These are phyloP conservation scores for Xylariaceae sp. DNA, from an alignment of 2,329 filamentous ascomycete genomes.

Conservation along the genomic window DNA sequence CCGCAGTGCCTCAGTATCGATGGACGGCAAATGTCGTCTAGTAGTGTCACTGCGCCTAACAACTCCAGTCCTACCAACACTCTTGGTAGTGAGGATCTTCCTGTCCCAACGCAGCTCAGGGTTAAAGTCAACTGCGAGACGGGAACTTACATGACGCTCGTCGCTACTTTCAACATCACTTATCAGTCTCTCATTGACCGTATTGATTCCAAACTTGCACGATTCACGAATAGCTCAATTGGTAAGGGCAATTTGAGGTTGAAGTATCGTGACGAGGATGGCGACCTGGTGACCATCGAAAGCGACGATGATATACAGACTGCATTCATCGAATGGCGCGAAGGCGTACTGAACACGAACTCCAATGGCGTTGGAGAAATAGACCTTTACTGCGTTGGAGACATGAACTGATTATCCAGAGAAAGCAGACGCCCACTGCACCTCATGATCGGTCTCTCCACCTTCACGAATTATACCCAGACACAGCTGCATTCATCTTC, in stretches of 20 bases:
- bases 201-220: slow-evolving; percentile 89
- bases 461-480: slow-evolving; percentile 15
- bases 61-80: slow-evolving; percentile 33
- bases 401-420: slow-evolving; percentile 28
- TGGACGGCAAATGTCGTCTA: slow-evolving; percentile 42
- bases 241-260: slow-evolving; percentile 77
- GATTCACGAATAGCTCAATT: slow-evolving; percentile 80
- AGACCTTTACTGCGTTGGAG: slow-evolving; percentile 72
- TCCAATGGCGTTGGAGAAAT: slow-evolving; percentile 79
- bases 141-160: slow-evolving; percentile 88
- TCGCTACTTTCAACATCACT: slow-evolving; percentile 90
- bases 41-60: slow-evolving; percentile 36
- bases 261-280: slow-evolving; percentile 87
- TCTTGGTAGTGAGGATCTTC: slow-evolving; percentile 45
- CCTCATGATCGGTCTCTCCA: slow-evolving; percentile 1
- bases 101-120: slow-evolving; percentile 72
- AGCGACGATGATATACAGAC: slow-evolving; percentile 95
- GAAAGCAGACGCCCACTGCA: not conserved
- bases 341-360: slow-evolving; percentile 53
- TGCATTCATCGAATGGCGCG: slow-evolving; percentile 90
- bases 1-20: slow-evolving; percentile 36
- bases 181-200: slow-evolving; percentile 91
- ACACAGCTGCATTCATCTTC: slow-evolving; percentile 9
- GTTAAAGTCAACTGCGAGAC: slow-evolving; percentile 87
- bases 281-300: slow-evolving; percentile 87